phyloP scores from a whole-genome alignment of 495 filamentous ascomycete genomes.

The Aspergillus carlsbadensis region DNA sequence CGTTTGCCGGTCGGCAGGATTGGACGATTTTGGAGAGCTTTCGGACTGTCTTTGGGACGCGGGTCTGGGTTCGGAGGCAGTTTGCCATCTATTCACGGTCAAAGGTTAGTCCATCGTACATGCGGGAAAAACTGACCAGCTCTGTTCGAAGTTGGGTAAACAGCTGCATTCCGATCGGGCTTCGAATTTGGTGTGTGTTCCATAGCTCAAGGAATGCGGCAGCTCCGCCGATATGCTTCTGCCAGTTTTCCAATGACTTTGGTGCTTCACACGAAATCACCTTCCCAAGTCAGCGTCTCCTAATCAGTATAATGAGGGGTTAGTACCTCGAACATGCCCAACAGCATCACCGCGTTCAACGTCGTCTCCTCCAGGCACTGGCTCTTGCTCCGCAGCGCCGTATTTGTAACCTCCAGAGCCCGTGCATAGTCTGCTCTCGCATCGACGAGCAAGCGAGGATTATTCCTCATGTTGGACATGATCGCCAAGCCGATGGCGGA shows the following conservation, averaged over 20 bases:
- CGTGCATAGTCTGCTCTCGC: constrained; percentile 7
- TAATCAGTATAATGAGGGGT: background rate
- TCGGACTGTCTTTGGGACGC: background rate
- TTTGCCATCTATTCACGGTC: constrained; percentile 5
- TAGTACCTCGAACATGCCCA: constrained; percentile 13
- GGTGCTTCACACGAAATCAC: constrained; percentile 1
- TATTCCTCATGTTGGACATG: constrained; percentile 5
- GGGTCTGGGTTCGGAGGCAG: constrained; percentile 4
- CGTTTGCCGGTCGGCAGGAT: background rate
- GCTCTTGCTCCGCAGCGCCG: background rate
- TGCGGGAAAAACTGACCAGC: background rate
- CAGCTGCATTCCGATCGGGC: constrained; percentile 2
- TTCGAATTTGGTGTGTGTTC: background rate
- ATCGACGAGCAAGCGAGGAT: background rate
- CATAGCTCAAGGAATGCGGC: constrained; percentile 2
- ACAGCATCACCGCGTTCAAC: constrained; percentile 4
- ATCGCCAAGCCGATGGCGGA: constrained; percentile 7
- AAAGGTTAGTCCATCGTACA: background rate
- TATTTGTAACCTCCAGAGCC: constrained; percentile 3
- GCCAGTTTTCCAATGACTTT: constrained; percentile 7
- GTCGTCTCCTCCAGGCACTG: background rate
- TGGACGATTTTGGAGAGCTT: constrained; percentile 1
- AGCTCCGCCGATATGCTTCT: constrained; percentile 6
- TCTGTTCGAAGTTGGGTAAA: constrained; percentile 12
- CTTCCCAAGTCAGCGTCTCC: background rate